Base-by-base conservation (phyloP, 805 yeast genomes). In the Schizosaccharomyces osmophilus region DNA sequence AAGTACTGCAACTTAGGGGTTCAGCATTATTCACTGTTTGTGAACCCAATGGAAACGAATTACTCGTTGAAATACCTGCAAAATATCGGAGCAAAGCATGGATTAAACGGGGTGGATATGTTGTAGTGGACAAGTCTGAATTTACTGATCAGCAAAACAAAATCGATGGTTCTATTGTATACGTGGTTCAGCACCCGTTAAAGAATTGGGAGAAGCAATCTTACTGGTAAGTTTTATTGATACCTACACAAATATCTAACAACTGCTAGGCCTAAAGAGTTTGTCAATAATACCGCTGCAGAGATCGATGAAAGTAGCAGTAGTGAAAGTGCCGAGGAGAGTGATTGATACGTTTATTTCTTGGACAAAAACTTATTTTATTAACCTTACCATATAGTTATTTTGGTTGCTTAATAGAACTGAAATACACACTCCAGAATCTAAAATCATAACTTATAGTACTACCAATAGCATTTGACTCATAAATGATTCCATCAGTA, bases 101-200 rank as follows among this genome's bases (percentile, higher is more conserved):
- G 63, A 68, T 72, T 31, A 67, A 68, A 41, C 66, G 74, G 3
- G 73, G 73, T 11, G 74, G 74, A 24, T 65, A 65, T 39, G 72
- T 68, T 1, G 64, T 72, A 6, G 67, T 69, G 1, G 67, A 63
- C 39, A 55, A 31, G 13, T 59, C 43, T 13, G 64, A 63, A 51
- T 51, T 51, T 51, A 17, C n/a, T 24, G 57, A 51, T 11, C 51
- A 57, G 29, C 61, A 54, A 17, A 66, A 66, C 42, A 69, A 68
- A 42, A 65, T 70, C 24, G 64, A 66, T 15, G 75, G 73, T 11
- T 71, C 70, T 15, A 67, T 72, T 63, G 63, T 67, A 59, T 69
- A 71, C 57, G 67, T 72, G 15, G 72, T 72, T 6, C 57, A 51
- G 11, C n/a, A 29, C 57, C 31, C 57, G 4, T n/a, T 45, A 17